A percentile compares a stretch with the other conserved stretches of the same genome.
These are phyloP conservation scores for Talaromyces borbonicus DNA, from an alignment of 495 filamentous ascomycete genomes.

Conservation along the genomic window DNA sequence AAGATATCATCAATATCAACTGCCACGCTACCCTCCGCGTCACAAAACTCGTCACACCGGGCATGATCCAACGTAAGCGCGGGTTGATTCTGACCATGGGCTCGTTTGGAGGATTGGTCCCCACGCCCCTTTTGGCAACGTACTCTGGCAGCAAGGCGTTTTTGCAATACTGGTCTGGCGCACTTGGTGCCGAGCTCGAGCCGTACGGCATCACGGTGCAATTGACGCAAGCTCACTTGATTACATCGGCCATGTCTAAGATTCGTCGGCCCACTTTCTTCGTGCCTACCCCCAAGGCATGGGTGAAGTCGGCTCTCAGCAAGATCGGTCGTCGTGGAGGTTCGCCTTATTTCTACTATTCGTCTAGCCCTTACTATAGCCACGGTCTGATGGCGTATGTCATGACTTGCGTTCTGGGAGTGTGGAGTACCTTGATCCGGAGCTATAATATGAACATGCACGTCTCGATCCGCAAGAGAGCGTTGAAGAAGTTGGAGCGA, in stretches of 20 bases:
- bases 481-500: slow-evolving; percentile 79
- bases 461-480: slow-evolving; percentile 73
- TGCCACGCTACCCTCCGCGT: slow-evolving; percentile 78
- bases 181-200: slow-evolving; percentile 75
- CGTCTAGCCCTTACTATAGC: slow-evolving; percentile 85
- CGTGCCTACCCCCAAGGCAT: slow-evolving; percentile 72
- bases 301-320: slow-evolving; percentile 66
- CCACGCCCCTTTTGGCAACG: slow-evolving; percentile 86
- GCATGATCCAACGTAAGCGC: slow-evolving; percentile 70
- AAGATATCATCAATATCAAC: slow-evolving; percentile 89
- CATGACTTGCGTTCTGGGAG: slow-evolving; percentile 59
- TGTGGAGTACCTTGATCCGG: slow-evolving; percentile 52
- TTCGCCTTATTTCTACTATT: slow-evolving; percentile 62
- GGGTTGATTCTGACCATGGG: slow-evolving; percentile 97
- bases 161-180: slow-evolving; percentile 89
- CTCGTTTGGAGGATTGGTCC: slow-evolving; percentile 82
- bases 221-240: slow-evolving; percentile 80
- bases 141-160: slow-evolving; percentile 98
- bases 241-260: slow-evolving; percentile 95
- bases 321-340: slow-evolving; percentile 77
- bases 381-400: slow-evolving; percentile 86
- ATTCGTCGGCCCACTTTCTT: slow-evolving; percentile 63
- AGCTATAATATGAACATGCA: slow-evolving; percentile 71
- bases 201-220: slow-evolving; percentile 73
- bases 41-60: slow-evolving; percentile 74